Evolutionary conservation across 805 yeast species (phyloP), one percentile per base, ranked within the genome.

Genomic region (Priceomyces medius): DNA sequence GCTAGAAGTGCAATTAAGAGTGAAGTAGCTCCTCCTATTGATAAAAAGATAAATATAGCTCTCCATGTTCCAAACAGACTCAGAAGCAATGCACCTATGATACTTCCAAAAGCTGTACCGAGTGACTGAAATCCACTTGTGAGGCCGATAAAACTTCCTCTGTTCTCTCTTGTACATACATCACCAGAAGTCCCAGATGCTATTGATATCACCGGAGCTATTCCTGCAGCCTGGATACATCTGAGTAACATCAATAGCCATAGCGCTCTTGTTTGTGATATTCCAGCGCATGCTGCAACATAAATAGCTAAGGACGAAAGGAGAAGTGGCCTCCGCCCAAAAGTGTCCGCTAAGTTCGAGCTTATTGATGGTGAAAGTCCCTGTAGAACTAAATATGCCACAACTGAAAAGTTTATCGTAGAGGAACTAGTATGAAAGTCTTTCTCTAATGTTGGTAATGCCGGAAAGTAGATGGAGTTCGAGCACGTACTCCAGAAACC

Each of bases 381-480:
- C 62, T 88, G 97, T 41, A 84, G 74, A 8, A 86, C 58, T 38
- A 85, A 73, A 52, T 88, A 88, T 0, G 86, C 81, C 1, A 88
- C 89, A 26, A 89, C 83, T 0, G 95, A 79, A 12, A 85, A 53
- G 54, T 88, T 85, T 40, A 81, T 79, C 41, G 70, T 63, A 40
- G 79, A 83, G 35, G 78, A 77, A 2, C 80, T 53, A 4, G 83
- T 75, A 34, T 71, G 36, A 51, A 88, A 85, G 20, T 78, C 60
- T 0, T 58, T 48, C 37, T 80, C 77, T 7, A 89, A 64, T 4
- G 73, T 67, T 0, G 81, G 77, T 13, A 88, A 61, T 0, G 88
- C 88, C 0, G 95, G 95, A 61, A 85, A 83, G 56, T 85, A 88
- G 9, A 88, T 85, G 0, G 95, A 85, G 48, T 83, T 77, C 0